Evolutionary conservation across 1,284 basidiomycete genomes (phyloP).

Genomic region (Blastosporella zonata): DNA sequence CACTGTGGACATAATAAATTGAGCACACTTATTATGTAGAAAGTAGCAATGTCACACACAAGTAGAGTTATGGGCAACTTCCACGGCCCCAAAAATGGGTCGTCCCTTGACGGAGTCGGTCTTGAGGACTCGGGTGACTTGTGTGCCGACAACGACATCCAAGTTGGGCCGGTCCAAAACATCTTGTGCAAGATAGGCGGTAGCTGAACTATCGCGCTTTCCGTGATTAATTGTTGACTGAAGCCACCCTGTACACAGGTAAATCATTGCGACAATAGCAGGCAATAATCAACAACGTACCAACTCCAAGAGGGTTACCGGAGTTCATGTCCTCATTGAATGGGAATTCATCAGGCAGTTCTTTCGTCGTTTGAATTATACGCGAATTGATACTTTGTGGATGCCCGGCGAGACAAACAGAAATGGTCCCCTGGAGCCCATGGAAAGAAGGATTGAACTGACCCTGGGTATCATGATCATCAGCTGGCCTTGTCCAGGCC

Average conservation of each 20-base stretch:
- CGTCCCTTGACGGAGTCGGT: not conserved
- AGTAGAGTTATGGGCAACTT: not conserved
- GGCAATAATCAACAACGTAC: not conserved
- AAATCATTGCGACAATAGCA: no score
- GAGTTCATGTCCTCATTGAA: not conserved
- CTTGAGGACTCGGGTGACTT: not conserved
- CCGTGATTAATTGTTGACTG: not conserved
- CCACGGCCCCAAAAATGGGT: not conserved
- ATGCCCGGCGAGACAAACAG: not conserved
- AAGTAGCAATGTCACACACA: not conserved
- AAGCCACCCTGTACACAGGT: no score
- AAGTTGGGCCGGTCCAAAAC: not conserved
- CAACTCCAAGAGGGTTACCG: not conserved
- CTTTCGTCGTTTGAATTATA: not conserved
- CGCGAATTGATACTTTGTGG: not conserved
- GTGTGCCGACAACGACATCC: not conserved
- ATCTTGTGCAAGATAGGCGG: constrained; percentile 6
- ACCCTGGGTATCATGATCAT: not conserved
- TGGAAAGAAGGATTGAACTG: not conserved
- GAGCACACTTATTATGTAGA: not conserved
- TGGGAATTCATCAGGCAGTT: not conserved
- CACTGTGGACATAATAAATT: not conserved
- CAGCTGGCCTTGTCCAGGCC: not conserved
- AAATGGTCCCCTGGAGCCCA: not conserved
- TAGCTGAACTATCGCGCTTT: not conserved